Evolutionary conservation across 345 rosid genomes (phyloP).

Genomic region (Bruguiera gymnorhiza): DNA sequence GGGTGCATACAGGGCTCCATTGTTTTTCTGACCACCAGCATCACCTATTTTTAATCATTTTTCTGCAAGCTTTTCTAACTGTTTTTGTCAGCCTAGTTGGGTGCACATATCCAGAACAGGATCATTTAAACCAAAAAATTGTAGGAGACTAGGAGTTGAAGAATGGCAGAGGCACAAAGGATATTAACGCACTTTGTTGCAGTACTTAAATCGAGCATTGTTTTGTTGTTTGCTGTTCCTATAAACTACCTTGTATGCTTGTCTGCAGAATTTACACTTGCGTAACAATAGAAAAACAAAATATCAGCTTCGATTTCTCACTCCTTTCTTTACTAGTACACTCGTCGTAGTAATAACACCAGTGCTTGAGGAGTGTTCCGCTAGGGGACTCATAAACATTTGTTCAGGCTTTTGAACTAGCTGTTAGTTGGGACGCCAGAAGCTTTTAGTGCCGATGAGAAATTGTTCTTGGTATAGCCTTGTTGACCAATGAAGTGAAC

Average conservation of each 20-base stretch:
- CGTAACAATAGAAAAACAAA: not conserved
- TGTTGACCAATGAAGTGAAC: slow-evolving; percentile 68
- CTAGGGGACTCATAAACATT: not conserved
- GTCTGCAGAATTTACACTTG: not conserved
- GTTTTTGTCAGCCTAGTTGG: no score
- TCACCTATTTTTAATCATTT: no score
- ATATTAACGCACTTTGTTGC: no score
- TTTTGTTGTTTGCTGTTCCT: slow-evolving; percentile 1
- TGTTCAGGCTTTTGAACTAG: not conserved
- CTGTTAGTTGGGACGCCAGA: slow-evolving; percentile 63
- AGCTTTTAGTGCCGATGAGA: slow-evolving; percentile 66
- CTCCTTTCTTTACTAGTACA: not conserved
- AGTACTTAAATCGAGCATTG: not conserved
- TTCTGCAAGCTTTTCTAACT: no score
- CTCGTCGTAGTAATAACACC: not conserved
- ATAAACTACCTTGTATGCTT: not conserved
- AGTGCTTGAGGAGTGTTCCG: not conserved
- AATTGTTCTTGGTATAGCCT: slow-evolving; percentile 54
- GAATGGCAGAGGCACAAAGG: no score
- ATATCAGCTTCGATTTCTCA: not conserved
- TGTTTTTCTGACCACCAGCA: no score
- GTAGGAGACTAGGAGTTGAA: no score
- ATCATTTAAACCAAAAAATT: no score
- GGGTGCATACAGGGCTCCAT: no score
- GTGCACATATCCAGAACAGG: no score